Conservation (phyloP, 352 stramenopile species). For the Globisporangium paroecandrum region DNA sequence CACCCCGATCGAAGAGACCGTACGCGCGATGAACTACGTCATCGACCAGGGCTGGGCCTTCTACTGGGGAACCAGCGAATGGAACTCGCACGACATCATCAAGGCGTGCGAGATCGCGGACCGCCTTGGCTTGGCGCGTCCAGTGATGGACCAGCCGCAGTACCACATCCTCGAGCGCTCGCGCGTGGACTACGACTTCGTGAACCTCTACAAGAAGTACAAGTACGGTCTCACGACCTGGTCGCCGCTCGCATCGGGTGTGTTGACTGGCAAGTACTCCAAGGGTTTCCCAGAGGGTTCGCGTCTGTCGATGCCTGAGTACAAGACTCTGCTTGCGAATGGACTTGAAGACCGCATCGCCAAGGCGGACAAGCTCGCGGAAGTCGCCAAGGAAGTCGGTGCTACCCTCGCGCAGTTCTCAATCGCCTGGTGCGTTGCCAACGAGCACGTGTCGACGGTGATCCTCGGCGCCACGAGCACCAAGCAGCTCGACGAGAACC, state of each 20-base stretch:
- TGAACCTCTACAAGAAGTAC: slow-evolving; percentile 46
- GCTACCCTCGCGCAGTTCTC: slow-evolving; percentile 57
- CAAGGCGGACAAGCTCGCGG: slow-evolving; percentile 41
- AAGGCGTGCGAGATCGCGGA: slow-evolving; percentile 45
- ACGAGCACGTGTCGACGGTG: slow-evolving; percentile 51
- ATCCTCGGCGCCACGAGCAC: slow-evolving; percentile 51
- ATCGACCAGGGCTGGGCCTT: slow-evolving; percentile 35
- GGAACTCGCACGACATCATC: slow-evolving; percentile 44
- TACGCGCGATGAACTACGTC: slow-evolving; percentile 50
- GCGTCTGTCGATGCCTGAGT: slow-evolving; percentile 45
- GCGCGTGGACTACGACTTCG: slow-evolving; percentile 46
- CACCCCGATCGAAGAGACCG: slow-evolving; percentile 35
- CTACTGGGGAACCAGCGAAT: slow-evolving; percentile 54
- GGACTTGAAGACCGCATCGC: slow-evolving; percentile 43
- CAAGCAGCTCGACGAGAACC: slow-evolving; percentile 62
- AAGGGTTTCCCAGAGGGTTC: slow-evolving; percentile 71
- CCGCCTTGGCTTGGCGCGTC: slow-evolving; percentile 28
- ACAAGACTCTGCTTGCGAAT: slow-evolving; percentile 50
- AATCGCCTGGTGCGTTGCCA: slow-evolving; percentile 50
- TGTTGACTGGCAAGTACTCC: slow-evolving; percentile 83
- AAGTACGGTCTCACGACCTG: slow-evolving; percentile 68
- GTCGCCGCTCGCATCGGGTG: slow-evolving; percentile 60
- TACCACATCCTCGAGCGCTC: slow-evolving; percentile 61
- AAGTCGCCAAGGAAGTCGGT: slow-evolving; percentile 59
- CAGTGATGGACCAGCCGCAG: slow-evolving; percentile 45